Evolutionary conservation across 495 filamentous ascomycete genomes (phyloP), one percentile per base, ranked within the genome.

Genomic region (Rostrohypoxylon terebratum): DNA sequence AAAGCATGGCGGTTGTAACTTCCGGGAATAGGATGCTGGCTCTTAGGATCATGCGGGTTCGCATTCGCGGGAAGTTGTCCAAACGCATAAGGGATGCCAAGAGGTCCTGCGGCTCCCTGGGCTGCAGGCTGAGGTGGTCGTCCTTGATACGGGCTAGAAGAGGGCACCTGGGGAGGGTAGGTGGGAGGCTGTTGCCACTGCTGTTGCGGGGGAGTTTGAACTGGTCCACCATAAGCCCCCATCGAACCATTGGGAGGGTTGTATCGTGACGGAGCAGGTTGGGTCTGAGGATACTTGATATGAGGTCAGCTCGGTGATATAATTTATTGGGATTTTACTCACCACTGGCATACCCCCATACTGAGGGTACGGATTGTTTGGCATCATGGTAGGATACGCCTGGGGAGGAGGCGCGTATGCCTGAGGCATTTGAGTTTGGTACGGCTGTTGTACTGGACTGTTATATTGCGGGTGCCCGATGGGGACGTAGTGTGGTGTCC

Each of bases 1-100:
- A 98, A 97, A 20, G 91, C 87, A 75, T 93, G 91, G 21, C 93
- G 85, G 75, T 89, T 91, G 79, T 91, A 96, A 79, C 90, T 93
- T 16, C 92, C 93, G 13, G 93, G 92, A 45, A 97, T 86, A 31
- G 92, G 90, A 77, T 96, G 92, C 66, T 90, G 86, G 51, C 86
- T 88, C 76, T 91, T 89, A 45, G 90, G 84, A 59, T 88, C 86
- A 42, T 89, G 80, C 59, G 89, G 88, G 76, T 92, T 86, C 61
- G 84, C 83, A 69, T 93, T 89, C 13, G 83, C 88, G 2, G 93
- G 93, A 28, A 94, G 85, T 72, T 94, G 92, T 7, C 91, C 89
- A 78, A 91, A 96, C 5, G 88, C 83, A 77, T 96, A 96, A 3
- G 89, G 87, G 25, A 87, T 86, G 8, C 81, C 83, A 36, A 74